phyloP scores from a whole-genome alignment of 352 stramenopile species.

The Globisporangium emineosum region DNA sequence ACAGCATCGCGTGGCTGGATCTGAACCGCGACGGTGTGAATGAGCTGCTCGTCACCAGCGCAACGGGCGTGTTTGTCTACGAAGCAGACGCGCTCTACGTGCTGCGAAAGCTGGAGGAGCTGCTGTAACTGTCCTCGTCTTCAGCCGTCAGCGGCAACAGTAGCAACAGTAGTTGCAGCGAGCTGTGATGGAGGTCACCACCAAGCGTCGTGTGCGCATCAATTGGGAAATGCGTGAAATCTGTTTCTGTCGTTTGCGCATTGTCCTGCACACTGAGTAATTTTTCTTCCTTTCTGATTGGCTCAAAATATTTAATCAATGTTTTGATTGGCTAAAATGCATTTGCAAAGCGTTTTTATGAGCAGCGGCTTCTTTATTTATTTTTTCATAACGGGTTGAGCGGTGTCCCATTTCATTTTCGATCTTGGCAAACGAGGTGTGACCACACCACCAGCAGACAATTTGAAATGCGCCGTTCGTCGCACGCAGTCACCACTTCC shows the following conservation, averaged over 20 bases:
- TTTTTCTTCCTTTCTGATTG: background rate
- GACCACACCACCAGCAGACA: background rate
- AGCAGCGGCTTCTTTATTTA: background rate
- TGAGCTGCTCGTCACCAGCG: constrained; percentile 60
- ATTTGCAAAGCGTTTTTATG: background rate
- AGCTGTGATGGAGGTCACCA: background rate
- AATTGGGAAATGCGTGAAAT: too few species aligned
- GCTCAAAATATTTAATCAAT: background rate
- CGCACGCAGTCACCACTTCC: background rate
- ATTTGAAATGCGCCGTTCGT: constrained; percentile 1
- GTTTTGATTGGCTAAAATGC: constrained; percentile 4
- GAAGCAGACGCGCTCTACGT: constrained; percentile 42
- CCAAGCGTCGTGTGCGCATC: too few species aligned
- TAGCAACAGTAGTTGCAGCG: background rate
- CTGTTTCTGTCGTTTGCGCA: too few species aligned
- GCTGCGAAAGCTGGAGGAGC: constrained; percentile 19
- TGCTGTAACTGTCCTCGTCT: constrained; percentile 17
- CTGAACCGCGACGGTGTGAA: constrained; percentile 61
- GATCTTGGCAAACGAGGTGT: background rate
- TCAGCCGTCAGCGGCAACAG: background rate
- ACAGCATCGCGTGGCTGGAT: constrained; percentile 67
- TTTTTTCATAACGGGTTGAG: background rate
- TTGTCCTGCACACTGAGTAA: too few species aligned
- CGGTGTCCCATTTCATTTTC: background rate
- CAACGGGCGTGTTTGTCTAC: constrained; percentile 67